Percentiles rank a stretch among this genome's conserved stretches.
Evolutionary conservation across 2,329 filamentous ascomycete genomes (phyloP).

Genomic region (Cladorrhinum sp.): DNA sequence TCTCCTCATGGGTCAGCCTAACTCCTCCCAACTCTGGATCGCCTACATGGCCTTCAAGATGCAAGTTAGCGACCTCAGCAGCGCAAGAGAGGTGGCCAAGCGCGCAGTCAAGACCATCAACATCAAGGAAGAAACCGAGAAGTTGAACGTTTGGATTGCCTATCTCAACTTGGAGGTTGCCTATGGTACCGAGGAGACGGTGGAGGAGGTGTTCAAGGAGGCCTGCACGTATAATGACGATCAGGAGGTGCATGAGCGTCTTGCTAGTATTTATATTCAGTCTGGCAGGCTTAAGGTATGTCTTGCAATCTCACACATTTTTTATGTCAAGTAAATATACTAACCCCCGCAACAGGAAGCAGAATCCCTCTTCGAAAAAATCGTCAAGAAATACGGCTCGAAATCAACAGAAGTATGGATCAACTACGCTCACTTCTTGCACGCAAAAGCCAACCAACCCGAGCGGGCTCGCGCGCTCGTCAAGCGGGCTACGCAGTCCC

Average conservation of each 20-base stretch:
- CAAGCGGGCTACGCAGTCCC: conserved; percentile 77
- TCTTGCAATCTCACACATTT: background rate
- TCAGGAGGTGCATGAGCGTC: conserved; percentile 81
- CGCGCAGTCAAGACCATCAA: conserved; percentile 88
- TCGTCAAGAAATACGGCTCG: conserved; percentile 86
- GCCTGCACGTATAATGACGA: conserved; percentile 93
- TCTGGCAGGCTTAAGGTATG: conserved; percentile 79
- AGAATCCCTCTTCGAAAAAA: conserved; percentile 79
- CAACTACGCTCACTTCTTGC: conserved; percentile 93
- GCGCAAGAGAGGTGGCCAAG: conserved; percentile 85
- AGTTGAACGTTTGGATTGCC: conserved; percentile 92
- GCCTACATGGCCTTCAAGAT: conserved; percentile 99
- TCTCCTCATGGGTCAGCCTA: conserved; percentile 83
- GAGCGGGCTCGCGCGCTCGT: conserved; percentile 76
- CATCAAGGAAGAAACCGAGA: conserved; percentile 86
- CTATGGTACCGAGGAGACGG: conserved; percentile 77
- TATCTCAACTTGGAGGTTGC: conserved; percentile 91
- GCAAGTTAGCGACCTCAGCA: conserved; percentile 82
- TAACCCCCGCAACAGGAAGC: conserved; percentile 63
- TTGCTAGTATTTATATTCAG: conserved; percentile 93
- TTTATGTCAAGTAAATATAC: background rate
- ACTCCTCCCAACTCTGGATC: conserved; percentile 92
- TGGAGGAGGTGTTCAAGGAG: conserved; percentile 84
- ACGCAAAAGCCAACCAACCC: conserved; percentile 66
- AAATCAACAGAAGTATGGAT: conserved; percentile 78